Evolutionary conservation across 1,284 basidiomycete genomes (phyloP), one percentile per base, ranked within the genome.

Genomic region (Cutaneotrichosporon sp.): DNA sequence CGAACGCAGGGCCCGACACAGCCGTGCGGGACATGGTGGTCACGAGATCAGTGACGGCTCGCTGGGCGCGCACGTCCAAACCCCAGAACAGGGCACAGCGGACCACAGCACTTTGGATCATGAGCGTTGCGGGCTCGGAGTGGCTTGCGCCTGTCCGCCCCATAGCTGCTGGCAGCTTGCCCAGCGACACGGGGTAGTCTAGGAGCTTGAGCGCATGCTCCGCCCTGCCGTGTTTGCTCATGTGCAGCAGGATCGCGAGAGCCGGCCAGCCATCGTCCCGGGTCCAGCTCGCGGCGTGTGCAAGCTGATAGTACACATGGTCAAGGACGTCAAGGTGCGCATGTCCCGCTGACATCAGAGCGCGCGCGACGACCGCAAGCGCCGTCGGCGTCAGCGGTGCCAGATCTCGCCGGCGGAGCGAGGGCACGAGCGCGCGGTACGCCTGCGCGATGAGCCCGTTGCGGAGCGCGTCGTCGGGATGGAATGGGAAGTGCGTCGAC

Each of bases 271-370:
- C 32, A 6, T 54, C 48, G 10, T 59, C 50, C 2, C 46, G 35
- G 4, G 59, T 49, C 54, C 56, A 61, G 11, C 33, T 42, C 0
- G 52, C 49, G 1, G 56, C 46, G 11, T 44, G 32, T 4, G 50
- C 57, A 3, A 64, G 33, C 33, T 61, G 54, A 31, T 59, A 54
- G 55, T 56, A 66, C 3, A 64, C 29, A 14, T 45, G 35, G 5
- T 52, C 35, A 2, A 64, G 43, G 3, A 57, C 37, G 31, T 54
- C 50, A 11, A 44, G 29, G 42, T 44, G 27, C 2, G 27, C 9
- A 29, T 44, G 42, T 14, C 42, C 42, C 17, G 9, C 27, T 19
- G 35, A 32, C 4, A 39, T 47, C 5, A 58, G 52, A 0, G 46
- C 46, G 34, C 55, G 55, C 1, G 50, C 25, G 6, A 46, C 25